Base-by-base conservation (phyloP, 441 rosid species). In the Sinapis alba region DNA sequence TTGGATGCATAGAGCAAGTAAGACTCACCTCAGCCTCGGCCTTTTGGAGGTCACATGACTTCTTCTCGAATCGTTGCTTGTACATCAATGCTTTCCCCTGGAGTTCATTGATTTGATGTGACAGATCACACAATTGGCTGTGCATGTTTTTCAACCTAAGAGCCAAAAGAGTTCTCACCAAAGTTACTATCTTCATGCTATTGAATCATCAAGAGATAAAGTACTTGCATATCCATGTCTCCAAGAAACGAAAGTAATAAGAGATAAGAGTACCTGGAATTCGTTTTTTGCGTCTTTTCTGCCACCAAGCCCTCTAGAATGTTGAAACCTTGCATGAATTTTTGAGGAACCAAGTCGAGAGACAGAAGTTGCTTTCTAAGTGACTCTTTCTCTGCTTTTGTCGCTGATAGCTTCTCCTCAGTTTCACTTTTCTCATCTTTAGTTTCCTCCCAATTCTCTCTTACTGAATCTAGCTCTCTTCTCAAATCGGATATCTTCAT, bases 21-120 rank as follows among this genome's bases (percentile, higher is more conserved):
- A 26, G 59, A 38, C 81, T 66, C 84, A 96, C 98, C 98, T 94
- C 98, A 53, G 88, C 86, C 85, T 96, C 99, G 50, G 98, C 99
- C 82, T 92, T 96, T 67, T 80, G 86, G 76, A 92, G 93, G 78
- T 96, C 92, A 80, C 83, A 79, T 73, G 79, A 73, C 80, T 74
- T 89, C 73, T 79, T 84, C 82, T 87, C 92, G 67, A 90, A 77
- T 60, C 65, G 87, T 77, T 86, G 84, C 84, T 85, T 85, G 84
- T 88, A 84, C 69, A 24, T 62, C 10, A 74, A 80, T 28, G 80
- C 89, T 38, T 59, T 81, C 78, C 53, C 79, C 82, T 79, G 83
- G 21, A 92, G 80, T 58, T 20, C 71, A 47, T 71, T 78, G 73
- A 83, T 87, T 74, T 84, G 80, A 66, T 78, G 80, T n/a, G 71